Evolutionary conservation across 192 early-diverging fungal genomes (phyloP).

Genomic region (Entomortierella parvispora): DNA sequence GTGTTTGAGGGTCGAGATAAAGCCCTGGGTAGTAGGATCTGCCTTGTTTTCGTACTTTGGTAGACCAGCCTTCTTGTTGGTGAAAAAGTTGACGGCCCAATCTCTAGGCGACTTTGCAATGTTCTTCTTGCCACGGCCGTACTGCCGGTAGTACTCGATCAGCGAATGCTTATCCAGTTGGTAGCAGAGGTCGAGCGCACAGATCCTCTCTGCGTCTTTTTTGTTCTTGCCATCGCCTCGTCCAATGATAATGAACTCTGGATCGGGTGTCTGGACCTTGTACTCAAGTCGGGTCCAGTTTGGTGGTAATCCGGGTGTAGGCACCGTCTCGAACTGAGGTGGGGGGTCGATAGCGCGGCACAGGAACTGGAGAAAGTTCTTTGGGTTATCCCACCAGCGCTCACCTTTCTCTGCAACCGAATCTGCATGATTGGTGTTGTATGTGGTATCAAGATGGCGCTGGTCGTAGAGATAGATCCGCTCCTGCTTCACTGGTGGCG

Average conservation of each 20-base stretch:
- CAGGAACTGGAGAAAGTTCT: conserved; percentile 47
- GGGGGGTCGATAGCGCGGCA: conserved; percentile 42
- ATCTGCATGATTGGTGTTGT: conserved; percentile 30
- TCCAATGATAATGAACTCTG: conserved; percentile 33
- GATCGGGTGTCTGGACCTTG: conserved; percentile 45
- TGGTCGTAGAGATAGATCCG: conserved; percentile 47
- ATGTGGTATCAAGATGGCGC: conserved; percentile 40
- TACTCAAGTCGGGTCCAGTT: conserved; percentile 50
- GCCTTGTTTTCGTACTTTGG: conserved; percentile 40
- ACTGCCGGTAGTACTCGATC: conserved; percentile 52
- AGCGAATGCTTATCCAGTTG: conserved; percentile 42
- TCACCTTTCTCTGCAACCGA: conserved; percentile 46
- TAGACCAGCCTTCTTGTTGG: conserved; percentile 44
- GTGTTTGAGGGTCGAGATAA: conserved; percentile 36
- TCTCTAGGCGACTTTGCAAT: conserved; percentile 44
- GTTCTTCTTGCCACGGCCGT: conserved; percentile 46
- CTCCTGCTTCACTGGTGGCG: conserved; percentile 37
- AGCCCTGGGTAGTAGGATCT: conserved; percentile 16
- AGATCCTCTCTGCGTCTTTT: conserved; percentile 55
- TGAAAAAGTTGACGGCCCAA: conserved; percentile 50
- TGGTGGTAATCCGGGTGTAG: conserved; percentile 28
- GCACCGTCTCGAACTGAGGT: conserved; percentile 39
- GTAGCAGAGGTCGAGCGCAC: conserved; percentile 49
- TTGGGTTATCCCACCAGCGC: conserved; percentile 52
- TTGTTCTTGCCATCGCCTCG: conserved; percentile 54